phyloP scores from a whole-genome alignment of 148 eudicot species.

The Fagopyrum esculentum region DNA sequence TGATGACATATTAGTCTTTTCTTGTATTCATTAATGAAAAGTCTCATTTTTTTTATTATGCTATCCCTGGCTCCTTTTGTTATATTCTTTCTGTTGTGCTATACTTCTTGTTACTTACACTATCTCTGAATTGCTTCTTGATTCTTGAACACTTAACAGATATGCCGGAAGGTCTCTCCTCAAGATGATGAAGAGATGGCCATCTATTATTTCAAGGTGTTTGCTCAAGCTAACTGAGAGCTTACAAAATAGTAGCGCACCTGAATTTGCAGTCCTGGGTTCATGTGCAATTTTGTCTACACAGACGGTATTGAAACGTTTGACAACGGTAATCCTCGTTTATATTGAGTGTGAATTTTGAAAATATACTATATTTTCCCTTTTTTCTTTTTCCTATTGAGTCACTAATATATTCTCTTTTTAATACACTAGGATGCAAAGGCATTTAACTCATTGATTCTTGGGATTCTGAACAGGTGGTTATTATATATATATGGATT shows the following conservation, averaged over 20 bases:
- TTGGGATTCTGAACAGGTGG: constrained; percentile 84
- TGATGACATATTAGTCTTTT: background rate
- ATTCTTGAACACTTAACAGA: constrained; percentile 33
- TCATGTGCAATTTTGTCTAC: constrained; percentile 84
- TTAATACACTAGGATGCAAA: constrained; percentile 52
- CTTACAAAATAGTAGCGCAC: constrained; percentile 55
- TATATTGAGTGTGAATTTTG: background rate
- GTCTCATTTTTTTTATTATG: background rate
- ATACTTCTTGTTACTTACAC: constrained; percentile 2
- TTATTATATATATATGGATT: background rate
- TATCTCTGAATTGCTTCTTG: constrained; percentile 15
- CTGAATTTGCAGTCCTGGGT: constrained; percentile 83
- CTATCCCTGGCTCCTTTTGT: background rate
- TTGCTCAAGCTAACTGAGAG: constrained; percentile 57
- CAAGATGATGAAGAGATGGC: constrained; percentile 94
- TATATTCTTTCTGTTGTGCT: background rate
- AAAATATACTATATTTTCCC: constrained; percentile 10
- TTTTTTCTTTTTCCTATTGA: background rate
- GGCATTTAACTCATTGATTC: constrained; percentile 70
- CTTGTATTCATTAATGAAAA: background rate
- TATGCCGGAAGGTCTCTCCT: constrained; percentile 83
- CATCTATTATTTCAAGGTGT: constrained; percentile 68
- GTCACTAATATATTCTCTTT: background rate
- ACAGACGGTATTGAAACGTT: constrained; percentile 79
- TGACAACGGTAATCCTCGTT: constrained; percentile 52